phyloP scores from a whole-genome alignment of 2,329 filamentous ascomycete genomes.

The Hypoxylon rubiginosum region DNA sequence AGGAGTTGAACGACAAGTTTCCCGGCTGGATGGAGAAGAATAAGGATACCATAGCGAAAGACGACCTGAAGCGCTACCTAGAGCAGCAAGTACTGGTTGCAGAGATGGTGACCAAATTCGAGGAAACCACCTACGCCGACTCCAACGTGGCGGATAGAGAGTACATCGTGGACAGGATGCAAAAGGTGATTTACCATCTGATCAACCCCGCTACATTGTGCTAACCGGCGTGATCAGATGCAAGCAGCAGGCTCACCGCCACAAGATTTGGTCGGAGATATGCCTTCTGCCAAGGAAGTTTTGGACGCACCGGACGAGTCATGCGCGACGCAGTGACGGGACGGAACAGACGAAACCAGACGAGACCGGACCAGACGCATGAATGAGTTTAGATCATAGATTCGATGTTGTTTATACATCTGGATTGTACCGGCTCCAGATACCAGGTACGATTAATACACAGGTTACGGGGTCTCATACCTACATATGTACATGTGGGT shows the following conservation, averaged over 20 bases:
- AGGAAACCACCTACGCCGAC: slow-evolving; percentile 84
- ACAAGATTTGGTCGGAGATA: slow-evolving; percentile 89
- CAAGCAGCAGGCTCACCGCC: slow-evolving; percentile 94
- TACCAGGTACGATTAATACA: slow-evolving; percentile 42
- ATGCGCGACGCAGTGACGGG: slow-evolving; percentile 70
- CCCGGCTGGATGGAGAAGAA: slow-evolving; percentile 90
- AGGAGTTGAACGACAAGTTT: slow-evolving; percentile 94
- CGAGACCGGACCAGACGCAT: slow-evolving; percentile 46
- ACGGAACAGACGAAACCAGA: slow-evolving; percentile 19
- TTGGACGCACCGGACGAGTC: slow-evolving; percentile 72
- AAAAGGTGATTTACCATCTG: slow-evolving; percentile 75
- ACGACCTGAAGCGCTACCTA: slow-evolving; percentile 84
- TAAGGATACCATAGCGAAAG: slow-evolving; percentile 71
- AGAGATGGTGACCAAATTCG: slow-evolving; percentile 92
- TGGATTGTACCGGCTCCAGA: slow-evolving; percentile 30
- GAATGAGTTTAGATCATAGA: slow-evolving; percentile 12
- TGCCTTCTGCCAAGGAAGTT: slow-evolving; percentile 84
- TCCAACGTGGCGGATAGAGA: slow-evolving; percentile 84
- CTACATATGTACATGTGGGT: background rate
- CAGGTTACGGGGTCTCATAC: slow-evolving; percentile 30
- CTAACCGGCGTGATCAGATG: slow-evolving; percentile 73
- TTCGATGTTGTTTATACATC: slow-evolving; percentile 46
- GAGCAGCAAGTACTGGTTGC: slow-evolving; percentile 83
- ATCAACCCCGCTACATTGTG: background rate
- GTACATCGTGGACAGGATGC: slow-evolving; percentile 97